phyloP scores from a whole-genome alignment of 371 early-diverging fungal species.

The Rhizopus delemar region DNA sequence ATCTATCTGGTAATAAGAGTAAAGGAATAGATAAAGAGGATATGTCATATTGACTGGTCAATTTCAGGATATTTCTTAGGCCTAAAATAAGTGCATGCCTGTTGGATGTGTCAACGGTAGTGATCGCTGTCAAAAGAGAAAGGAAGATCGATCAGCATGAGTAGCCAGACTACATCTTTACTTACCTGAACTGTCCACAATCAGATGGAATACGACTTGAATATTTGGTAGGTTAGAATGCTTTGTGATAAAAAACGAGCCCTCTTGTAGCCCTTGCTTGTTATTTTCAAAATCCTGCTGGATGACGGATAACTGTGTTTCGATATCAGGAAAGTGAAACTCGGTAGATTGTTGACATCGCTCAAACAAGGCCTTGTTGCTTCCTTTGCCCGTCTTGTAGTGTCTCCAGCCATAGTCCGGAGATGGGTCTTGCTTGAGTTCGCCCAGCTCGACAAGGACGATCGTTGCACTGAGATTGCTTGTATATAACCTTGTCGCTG shows the following conservation, averaged over 20 bases:
- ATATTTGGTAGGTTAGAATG: constrained; percentile 77
- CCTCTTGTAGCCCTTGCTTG: constrained; percentile 50
- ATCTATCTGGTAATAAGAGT: constrained; percentile 62
- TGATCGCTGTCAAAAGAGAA: constrained; percentile 25
- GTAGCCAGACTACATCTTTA: not conserved
- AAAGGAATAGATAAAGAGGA: constrained; percentile 67
- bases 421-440: constrained; percentile 37
- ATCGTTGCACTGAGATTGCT: constrained; percentile 66
- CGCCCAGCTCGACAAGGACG: constrained; percentile 58
- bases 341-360: constrained; percentile 73
- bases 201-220: constrained; percentile 75
- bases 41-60: constrained; percentile 70
- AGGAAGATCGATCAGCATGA: constrained; percentile 1
- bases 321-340: constrained; percentile 75
- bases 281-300: constrained; percentile 52
- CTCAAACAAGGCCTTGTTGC: constrained; percentile 69
- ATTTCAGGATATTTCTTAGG: constrained; percentile 63
- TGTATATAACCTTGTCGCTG: constrained; percentile 68
- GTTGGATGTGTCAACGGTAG: constrained; percentile 44
- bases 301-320: constrained; percentile 60
- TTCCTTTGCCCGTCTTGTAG: constrained; percentile 61
- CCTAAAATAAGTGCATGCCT: constrained; percentile 63
- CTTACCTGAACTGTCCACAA: constrained; percentile 56
- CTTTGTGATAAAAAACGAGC: constrained; percentile 74
- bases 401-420: constrained; percentile 50